These are phyloP conservation scores for Entamoeba dispar DNA, from an alignment of 208 protist genomes.

Conservation along the genomic window DNA sequence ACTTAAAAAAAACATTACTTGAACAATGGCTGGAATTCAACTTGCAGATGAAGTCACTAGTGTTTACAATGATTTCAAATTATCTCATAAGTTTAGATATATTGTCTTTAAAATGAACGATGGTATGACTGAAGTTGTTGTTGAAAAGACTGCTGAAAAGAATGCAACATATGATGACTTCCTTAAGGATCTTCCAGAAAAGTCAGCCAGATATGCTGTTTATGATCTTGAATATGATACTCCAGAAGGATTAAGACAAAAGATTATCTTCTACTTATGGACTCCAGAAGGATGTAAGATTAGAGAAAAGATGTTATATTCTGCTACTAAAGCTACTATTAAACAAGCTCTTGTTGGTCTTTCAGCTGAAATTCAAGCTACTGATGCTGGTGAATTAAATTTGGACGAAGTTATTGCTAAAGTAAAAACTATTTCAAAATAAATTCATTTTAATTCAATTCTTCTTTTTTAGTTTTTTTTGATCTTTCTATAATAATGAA, in stretches of 20 bases:
- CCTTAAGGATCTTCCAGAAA: neutral
- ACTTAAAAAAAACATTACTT: too few relatives aligned
- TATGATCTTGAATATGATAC: neutral
- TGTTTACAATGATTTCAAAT: neutral
- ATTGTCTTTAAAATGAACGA: neutral
- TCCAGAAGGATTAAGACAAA: neutral
- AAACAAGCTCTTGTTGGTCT: neutral
- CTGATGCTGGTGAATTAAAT: neutral
- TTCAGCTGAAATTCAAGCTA: conserved; percentile 1
- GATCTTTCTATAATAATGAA: too few relatives aligned
- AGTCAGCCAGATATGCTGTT: neutral
- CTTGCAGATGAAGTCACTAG: neutral
- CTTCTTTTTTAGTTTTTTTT: too few relatives aligned
- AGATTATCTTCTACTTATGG: conserved; percentile 2
- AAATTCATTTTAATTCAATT: too few relatives aligned
- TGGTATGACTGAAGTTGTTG: neutral
- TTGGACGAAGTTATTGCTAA: too few relatives aligned
- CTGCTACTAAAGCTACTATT: neutral
- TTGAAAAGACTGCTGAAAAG: neutral
- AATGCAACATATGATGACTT: neutral
- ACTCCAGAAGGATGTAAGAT: neutral
- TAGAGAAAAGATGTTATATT: conserved; percentile 4
- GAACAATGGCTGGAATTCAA: neutral
- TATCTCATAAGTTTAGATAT: neutral
- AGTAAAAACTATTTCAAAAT: too few relatives aligned